phyloP scores from a whole-genome alignment of 192 early-diverging fungal species.

The Endogone sp. region DNA sequence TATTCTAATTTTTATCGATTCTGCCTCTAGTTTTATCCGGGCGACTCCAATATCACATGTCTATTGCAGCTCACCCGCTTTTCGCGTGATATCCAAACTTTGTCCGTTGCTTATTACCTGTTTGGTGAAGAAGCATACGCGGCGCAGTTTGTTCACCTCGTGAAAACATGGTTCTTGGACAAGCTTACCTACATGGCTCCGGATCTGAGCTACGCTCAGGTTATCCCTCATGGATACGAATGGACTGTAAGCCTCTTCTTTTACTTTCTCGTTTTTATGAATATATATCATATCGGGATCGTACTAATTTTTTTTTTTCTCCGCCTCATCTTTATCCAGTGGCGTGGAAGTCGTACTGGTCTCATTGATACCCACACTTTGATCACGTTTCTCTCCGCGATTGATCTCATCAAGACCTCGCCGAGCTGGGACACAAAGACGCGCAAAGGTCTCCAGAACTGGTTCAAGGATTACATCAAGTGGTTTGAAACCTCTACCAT shows the following conservation, averaged over 20 bases:
- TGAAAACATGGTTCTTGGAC: constrained; percentile 11
- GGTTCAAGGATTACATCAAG: constrained; percentile 5
- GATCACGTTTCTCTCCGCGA: constrained; percentile 1
- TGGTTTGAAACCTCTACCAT: constrained; percentile 9
- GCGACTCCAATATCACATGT: constrained; percentile 1
- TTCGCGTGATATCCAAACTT: background rate
- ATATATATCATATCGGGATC: no score
- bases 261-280: no score
- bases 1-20: no score
- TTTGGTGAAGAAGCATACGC: constrained; percentile 4
- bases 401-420: constrained; percentile 1
- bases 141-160: background rate
- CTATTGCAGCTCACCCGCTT: constrained; percentile 3
- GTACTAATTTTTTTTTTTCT: no score
- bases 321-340: no score
- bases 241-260: no score
- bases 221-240: constrained; percentile 6
- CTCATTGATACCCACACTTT: constrained; percentile 6
- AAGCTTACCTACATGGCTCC: constrained; percentile 7
- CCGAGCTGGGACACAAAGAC: background rate
- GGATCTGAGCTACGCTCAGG: constrained; percentile 13
- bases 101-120: constrained; percentile 7
- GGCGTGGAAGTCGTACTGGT: constrained; percentile 5
- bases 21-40: constrained; percentile 14
- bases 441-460: background rate